These are phyloP conservation scores for Botrytis cinerea DNA, from an alignment of 2,329 filamentous ascomycete species.

Conservation along the genomic window DNA sequence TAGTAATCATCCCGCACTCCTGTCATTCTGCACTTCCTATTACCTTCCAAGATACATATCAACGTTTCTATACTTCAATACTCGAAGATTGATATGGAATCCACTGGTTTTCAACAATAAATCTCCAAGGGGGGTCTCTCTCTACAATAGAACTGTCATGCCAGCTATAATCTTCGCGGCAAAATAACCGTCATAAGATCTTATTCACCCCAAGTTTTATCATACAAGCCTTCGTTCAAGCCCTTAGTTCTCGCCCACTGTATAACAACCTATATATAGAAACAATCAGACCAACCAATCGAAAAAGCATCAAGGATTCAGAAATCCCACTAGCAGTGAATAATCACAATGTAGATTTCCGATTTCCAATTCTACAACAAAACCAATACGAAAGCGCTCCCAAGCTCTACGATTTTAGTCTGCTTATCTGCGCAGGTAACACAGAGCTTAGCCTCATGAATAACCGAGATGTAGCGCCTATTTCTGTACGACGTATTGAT, in stretches of 20 bases:
- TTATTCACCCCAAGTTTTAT: too few species aligned
- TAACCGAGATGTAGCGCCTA: neutral
- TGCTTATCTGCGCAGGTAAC: neutral
- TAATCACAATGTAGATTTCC: accelerated
- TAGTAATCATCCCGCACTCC: too few species aligned
- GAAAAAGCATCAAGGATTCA: neutral
- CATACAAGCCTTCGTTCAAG: neutral
- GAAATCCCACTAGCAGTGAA: neutral
- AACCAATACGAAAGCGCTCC: neutral
- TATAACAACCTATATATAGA: too few species aligned
- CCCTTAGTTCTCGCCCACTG: neutral
- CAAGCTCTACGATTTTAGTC: neutral
- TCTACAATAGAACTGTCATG: too few species aligned
- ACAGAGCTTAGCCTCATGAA: neutral
- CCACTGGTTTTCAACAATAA: too few species aligned
- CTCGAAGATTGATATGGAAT: too few species aligned
- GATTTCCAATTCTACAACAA: too few species aligned
- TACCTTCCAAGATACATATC: too few species aligned
- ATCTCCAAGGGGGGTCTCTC: too few species aligned
- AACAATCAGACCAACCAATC: neutral
- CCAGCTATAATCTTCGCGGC: too few species aligned
- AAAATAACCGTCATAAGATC: neutral
- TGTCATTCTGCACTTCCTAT: too few species aligned
- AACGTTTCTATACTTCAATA: too few species aligned
- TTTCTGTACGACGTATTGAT: neutral